Percentiles rank a stretch among this genome's conserved stretches.
Conservation (phyloP, 306 rosid species). For the Prunus mongolica region DNA sequence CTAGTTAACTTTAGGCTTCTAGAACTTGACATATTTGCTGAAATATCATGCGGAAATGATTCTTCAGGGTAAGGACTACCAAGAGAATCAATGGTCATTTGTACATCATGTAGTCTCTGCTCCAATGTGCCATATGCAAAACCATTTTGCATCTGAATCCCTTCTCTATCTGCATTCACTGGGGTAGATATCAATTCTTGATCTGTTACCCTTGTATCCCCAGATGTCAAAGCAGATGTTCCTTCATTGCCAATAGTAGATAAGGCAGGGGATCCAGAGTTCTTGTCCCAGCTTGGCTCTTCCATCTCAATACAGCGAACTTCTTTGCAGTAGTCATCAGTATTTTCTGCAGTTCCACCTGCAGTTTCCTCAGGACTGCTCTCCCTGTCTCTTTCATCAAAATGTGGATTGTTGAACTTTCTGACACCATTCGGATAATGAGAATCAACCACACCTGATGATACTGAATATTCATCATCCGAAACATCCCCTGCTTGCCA, state of each 20-base stretch:
- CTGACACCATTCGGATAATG: constrained; percentile 32
- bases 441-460: constrained; percentile 54
- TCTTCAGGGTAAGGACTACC: constrained; percentile 37
- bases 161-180: constrained; percentile 46
- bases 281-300: constrained; percentile 44
- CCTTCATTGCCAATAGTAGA: constrained; percentile 36
- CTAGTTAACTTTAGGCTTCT: constrained; percentile 49
- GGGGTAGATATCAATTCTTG: constrained; percentile 42
- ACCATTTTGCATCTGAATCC: constrained; percentile 36
- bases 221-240: constrained; percentile 21
- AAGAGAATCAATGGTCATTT: constrained; percentile 31
- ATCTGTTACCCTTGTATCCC: constrained; percentile 34
- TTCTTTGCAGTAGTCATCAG: constrained; percentile 81
- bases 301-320: constrained; percentile 79
- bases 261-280: constrained; percentile 31
- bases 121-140: constrained; percentile 37
- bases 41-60: constrained; percentile 31
- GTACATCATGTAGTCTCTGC: constrained; percentile 36
- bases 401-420: constrained; percentile 65
- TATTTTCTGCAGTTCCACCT: constrained; percentile 35
- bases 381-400: constrained; percentile 40
- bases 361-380: constrained; percentile 28
- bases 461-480: constrained; percentile 74
- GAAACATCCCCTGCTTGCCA: constrained; percentile 44
- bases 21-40: constrained; percentile 37